Base-by-base conservation (phyloP, 805 yeast species). In the Wickerhamiella siamensis region DNA sequence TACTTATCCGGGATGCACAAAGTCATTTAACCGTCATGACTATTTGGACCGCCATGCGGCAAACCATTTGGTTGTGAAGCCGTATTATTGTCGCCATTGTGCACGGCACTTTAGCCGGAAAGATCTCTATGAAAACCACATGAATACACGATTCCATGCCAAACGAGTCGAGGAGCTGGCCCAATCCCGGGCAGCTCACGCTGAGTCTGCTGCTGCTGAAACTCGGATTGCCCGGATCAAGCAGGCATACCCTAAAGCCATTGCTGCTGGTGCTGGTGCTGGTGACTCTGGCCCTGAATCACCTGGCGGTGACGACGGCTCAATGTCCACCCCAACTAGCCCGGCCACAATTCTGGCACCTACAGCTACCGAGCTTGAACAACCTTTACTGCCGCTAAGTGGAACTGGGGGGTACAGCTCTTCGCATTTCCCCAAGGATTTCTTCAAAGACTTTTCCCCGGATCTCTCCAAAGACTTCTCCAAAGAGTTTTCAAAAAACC, bases 51-150 rank as follows among this genome's bases (percentile, higher is more conserved):
- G 64, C 6, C 65, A 60, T 42, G 55, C 62, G 17, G 58, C 59
- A n/a, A 60, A 60, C 44, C 64, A 59, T 40, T 46, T 59, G 19
- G 50, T 50, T 3, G 56, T 59, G 14, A 59, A 59, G 47, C 64
- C 64, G 16, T 59, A 34, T 40, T 44, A 48, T 37, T 60, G 64
- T 40, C 42, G 47, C 19, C 52, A 52, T 15, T 60, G 64, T 48
- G 47, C 56, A 45, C 53, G 64, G 8, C 57, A 56, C 38, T 60
- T 59, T 44, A 51, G 56, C 19, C 50, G 64, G 10, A 49, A 51
- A 17, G 64, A 60, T 32, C 50, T 60, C n/a, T 60, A 53, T 40
- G 64, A 60, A 36, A 60, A 60, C 46, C 64, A 60, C 33, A 42
- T 59, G 32, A 44, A 45, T 21, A 58, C 64, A 5, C 54, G 55